phyloP scores from a whole-genome alignment of 192 early-diverging fungal genomes.

The Coemansia sp. region DNA sequence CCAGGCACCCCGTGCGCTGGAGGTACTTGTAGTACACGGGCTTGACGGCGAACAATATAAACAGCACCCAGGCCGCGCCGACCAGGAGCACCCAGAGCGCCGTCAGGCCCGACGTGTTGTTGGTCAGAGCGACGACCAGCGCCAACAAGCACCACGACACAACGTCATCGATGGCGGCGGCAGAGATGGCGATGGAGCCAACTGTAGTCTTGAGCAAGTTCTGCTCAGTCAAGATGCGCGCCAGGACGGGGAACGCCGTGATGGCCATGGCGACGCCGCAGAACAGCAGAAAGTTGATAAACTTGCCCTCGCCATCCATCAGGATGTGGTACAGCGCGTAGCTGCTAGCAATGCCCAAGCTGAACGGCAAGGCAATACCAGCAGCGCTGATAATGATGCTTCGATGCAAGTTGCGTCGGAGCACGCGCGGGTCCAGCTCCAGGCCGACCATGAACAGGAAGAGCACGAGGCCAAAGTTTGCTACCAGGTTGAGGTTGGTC shows the following conservation, averaged over 20 bases:
- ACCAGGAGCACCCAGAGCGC: constrained; percentile 85
- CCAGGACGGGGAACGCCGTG: constrained; percentile 95
- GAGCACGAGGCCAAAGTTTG: constrained; percentile 88
- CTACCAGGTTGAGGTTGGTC: constrained; percentile 71
- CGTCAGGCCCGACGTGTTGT: constrained; percentile 67
- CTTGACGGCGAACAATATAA: constrained; percentile 69
- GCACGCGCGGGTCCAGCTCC: constrained; percentile 73
- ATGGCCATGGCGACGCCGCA: constrained; percentile 91
- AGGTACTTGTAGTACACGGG: constrained; percentile 60
- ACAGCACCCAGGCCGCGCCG: constrained; percentile 68
- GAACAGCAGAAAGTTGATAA: constrained; percentile 82
- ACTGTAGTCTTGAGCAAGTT: constrained; percentile 82
- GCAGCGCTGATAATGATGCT: constrained; percentile 70
- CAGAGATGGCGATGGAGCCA: constrained; percentile 82
- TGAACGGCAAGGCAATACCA: constrained; percentile 86
- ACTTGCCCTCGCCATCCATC: constrained; percentile 51
- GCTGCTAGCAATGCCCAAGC: constrained; percentile 72
- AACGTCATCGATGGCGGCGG: constrained; percentile 87
- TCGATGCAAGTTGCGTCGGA: constrained; percentile 60
- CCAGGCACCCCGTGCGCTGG: constrained; percentile 33
- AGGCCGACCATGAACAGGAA: constrained; percentile 89
- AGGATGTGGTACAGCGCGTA: constrained; percentile 69
- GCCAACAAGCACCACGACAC: constrained; percentile 84
- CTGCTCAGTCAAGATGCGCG: constrained; percentile 89
- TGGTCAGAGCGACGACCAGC: constrained; percentile 85